Conservation (phyloP, 768 basidiomycete species). For the Sporobolomyces roseus region DNA sequence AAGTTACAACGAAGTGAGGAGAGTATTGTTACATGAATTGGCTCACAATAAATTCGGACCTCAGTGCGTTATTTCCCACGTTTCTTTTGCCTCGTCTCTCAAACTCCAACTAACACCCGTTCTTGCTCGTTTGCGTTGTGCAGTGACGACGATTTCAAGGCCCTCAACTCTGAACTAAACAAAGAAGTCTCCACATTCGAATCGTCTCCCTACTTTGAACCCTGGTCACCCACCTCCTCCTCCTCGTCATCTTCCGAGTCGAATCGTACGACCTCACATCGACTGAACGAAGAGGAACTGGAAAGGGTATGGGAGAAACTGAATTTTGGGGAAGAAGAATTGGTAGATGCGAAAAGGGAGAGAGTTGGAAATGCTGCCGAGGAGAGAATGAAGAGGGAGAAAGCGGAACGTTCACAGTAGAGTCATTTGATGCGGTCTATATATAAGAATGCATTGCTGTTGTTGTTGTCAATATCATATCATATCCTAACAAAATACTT, state of each 20-base stretch:
- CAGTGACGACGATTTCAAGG: conserved; percentile 39
- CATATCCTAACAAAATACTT: no score
- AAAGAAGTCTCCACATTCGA: conserved; percentile 40
- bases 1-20: conserved; percentile 36
- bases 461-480: no score
- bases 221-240: conserved; percentile 27
- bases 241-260: not conserved
- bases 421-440: no score
- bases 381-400: conserved; percentile 16
- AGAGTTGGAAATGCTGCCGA: conserved; percentile 34
- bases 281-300: conserved; percentile 17
- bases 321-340: conserved; percentile 29
- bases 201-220: conserved; percentile 13
- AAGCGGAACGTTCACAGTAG: no score
- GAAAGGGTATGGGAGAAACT: conserved; percentile 26
- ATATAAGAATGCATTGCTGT: no score
- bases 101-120: not conserved
- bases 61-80: conserved; percentile 37
- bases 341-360: conserved; percentile 33
- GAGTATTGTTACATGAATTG: conserved; percentile 43
- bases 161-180: conserved; percentile 42
- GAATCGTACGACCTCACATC: not conserved
- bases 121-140: not conserved
- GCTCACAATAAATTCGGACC: conserved; percentile 33
- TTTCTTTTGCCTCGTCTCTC: not conserved